Percentiles rank a stretch among this genome's conserved stretches.
phyloP scores from a whole-genome alignment of 2,329 filamentous ascomycete genomes.

The Alternaria infectoria region DNA sequence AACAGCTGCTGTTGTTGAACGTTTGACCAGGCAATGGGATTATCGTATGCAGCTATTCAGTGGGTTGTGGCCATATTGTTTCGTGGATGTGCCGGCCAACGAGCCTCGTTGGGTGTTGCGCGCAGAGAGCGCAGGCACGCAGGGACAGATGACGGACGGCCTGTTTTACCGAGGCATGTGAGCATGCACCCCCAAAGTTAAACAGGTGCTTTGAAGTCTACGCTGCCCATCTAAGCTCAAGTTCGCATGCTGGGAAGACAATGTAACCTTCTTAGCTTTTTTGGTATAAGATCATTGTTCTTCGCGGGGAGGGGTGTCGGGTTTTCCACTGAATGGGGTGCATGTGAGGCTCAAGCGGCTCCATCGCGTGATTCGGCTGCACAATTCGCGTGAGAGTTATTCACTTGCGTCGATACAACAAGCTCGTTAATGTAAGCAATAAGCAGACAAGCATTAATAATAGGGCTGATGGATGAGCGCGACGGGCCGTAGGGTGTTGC shows the following conservation, averaged over 20 bases:
- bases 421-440: not conserved
- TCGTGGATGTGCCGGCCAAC: not conserved
- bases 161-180: not conserved
- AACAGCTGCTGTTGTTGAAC: not conserved
- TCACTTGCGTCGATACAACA: not conserved
- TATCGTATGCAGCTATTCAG: not conserved
- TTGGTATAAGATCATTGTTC: not conserved
- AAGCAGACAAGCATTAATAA: not conserved
- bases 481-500: not conserved
- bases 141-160: not conserved
- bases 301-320: not conserved
- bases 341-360: not conserved
- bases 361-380: not conserved
- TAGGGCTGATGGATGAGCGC: not conserved
- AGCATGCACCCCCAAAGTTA: not conserved
- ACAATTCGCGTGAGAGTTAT: not conserved
- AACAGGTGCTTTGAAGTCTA: not conserved
- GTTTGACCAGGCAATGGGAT: not conserved
- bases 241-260: not conserved
- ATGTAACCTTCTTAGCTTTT: not conserved
- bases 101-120: not conserved
- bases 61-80: not conserved
- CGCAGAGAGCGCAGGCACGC: not conserved
- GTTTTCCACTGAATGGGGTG: not conserved
- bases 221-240: not conserved